Base-by-base conservation (phyloP, 306 rosid genomes). In the Sechiopsis laciniata region DNA sequence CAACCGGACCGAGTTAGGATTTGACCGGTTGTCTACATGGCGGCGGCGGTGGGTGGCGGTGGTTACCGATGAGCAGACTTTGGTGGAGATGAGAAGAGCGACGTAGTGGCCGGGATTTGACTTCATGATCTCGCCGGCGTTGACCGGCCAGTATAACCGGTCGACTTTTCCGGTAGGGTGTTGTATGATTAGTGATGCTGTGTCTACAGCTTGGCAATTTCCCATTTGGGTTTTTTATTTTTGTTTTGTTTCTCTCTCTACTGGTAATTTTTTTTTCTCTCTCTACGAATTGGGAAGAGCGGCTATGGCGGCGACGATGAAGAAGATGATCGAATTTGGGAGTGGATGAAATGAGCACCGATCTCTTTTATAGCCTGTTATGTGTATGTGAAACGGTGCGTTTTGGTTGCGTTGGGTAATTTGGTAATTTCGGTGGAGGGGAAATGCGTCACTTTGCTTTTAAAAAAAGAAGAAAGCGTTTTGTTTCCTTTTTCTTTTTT, bases 161-260 rank as follows among this genome's bases (percentile, higher is more conserved):
- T 94, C 97, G 53, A 74, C 85, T 82, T 94, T 90, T 15, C 98
- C 98, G 80, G 72, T 89, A 11, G 98, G 96, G 67, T 90, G 90
- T 40, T 94, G 96, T 22, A 94, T 83, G 24, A 85, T 90, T 17
- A 94, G 74, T 2, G 92, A 86, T 26, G 97, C 97, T 55, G 97
- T 80, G 83, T 94, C 98, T 66, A 86, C 74, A 42, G 97, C 98
- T 82, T 94, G 98, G 40, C 98, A 94, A 74, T 94, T 94, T 51
- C 98, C 98, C 98, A 94, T 90, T 14, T 32, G 37, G 22, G 32
- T 57, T 32, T 32, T 37, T 37, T 37, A 5, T 40, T 40, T 6
- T 40, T 40, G 46, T 40, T 10, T 12, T 35, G 90, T 88, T 92
- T 93, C 98, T 55, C 73, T 22, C 58, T 48, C 73, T 11, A 48